Evolutionary conservation across 345 rosid species (phyloP).

Genomic region (Acer negundo): DNA sequence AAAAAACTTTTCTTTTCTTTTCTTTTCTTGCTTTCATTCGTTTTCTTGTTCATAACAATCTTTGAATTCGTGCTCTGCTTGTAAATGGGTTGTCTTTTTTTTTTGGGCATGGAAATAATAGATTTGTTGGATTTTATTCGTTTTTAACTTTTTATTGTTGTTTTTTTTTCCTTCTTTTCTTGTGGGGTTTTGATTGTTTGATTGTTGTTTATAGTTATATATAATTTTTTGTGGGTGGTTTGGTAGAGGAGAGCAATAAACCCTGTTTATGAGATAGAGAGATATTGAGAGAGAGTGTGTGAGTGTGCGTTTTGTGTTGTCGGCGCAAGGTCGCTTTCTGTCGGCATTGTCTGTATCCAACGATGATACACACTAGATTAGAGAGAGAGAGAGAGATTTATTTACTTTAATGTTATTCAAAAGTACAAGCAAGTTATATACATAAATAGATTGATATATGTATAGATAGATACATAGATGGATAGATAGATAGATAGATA

Average conservation of each 20-base stretch:
- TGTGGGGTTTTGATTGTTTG: not conserved
- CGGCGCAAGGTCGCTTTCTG: slow-evolving; percentile 88
- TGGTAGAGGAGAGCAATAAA: slow-evolving; percentile 6
- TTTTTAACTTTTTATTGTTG: not conserved
- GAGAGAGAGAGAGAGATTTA: slow-evolving; percentile 20
- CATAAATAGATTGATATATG: not conserved
- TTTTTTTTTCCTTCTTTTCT: not conserved
- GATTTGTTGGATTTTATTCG: slow-evolving; percentile 4
- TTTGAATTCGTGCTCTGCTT: not conserved
- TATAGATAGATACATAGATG: slow-evolving; percentile 24
- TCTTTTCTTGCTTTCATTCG: slow-evolving; percentile 1
- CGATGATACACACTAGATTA: slow-evolving; percentile 45
- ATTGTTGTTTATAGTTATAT: not conserved
- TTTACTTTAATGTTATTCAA: slow-evolving; percentile 37
- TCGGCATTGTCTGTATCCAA: slow-evolving; percentile 88
- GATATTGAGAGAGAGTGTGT: slow-evolving; percentile 35
- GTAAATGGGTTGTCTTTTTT: not conserved
- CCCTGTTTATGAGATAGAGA: slow-evolving; percentile 22
- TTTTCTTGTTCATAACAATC: not conserved
- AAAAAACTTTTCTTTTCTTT: not conserved
- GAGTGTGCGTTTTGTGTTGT: slow-evolving; percentile 44
- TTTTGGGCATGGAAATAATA: not conserved
- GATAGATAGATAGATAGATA: slow-evolving; percentile 30
- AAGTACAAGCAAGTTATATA: slow-evolving; percentile 29
- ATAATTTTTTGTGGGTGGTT: not conserved